Evolutionary conservation across 148 eudicot genomes (phyloP).

Genomic region (Agrostemma githago): DNA sequence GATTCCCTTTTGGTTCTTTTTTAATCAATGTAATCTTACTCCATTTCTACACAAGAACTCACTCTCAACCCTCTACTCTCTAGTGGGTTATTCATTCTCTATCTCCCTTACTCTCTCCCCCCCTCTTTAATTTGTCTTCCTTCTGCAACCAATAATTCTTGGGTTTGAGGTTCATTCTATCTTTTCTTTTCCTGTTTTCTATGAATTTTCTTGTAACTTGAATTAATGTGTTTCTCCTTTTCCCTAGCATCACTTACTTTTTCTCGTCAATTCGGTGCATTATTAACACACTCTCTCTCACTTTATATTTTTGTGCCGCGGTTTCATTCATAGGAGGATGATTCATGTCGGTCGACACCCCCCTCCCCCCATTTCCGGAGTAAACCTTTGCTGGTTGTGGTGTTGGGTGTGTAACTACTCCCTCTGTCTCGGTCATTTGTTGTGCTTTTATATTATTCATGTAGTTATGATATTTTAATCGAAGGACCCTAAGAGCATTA

Average conservation of each 20-base stretch:
- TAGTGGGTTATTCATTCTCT: neutral
- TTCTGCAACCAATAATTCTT: slow-evolving; percentile 14
- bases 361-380: neutral
- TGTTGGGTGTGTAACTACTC: neutral
- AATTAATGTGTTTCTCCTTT: slow-evolving; percentile 16
- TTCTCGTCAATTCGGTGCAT: neutral
- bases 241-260: slow-evolving; percentile 9
- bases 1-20: slow-evolving; percentile 9
- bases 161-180: slow-evolving; percentile 11
- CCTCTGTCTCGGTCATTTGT: too few relatives aligned
- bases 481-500: too few relatives aligned
- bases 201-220: slow-evolving; percentile 30
- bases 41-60: neutral
- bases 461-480: too few relatives aligned
- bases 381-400: neutral
- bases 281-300: neutral
- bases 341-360: neutral
- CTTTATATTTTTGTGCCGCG: neutral
- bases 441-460: too few relatives aligned
- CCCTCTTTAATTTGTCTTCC: too few relatives aligned
- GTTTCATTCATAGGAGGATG: neutral
- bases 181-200: slow-evolving; percentile 6
- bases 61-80: too few relatives aligned
- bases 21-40: neutral
- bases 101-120: neutral